These are phyloP conservation scores for Hericium alpestre DNA, from an alignment of 768 basidiomycete species.

Conservation along the genomic window DNA sequence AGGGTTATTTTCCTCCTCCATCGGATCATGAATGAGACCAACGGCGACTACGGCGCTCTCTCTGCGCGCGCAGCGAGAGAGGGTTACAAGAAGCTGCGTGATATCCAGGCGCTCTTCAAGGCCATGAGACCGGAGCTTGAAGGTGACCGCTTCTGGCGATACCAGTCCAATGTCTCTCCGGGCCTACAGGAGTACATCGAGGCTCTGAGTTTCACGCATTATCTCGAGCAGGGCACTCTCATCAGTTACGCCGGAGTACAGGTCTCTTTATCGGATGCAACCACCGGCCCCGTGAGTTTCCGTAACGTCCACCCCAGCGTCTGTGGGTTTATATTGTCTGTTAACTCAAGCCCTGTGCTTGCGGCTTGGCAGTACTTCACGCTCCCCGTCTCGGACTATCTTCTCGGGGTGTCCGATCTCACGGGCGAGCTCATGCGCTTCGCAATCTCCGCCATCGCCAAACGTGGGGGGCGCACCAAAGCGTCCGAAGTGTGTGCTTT, in stretches of 20 bases:
- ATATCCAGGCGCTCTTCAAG: constrained; percentile 58
- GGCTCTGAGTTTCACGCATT: constrained; percentile 81
- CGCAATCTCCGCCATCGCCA: constrained; percentile 74
- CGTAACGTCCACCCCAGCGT: not conserved
- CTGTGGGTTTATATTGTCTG: not conserved
- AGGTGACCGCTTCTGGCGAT: constrained; percentile 68
- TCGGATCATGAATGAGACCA: constrained; percentile 45
- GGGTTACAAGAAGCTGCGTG: constrained; percentile 50
- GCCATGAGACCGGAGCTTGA: constrained; percentile 49
- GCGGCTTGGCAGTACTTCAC: constrained; percentile 53
- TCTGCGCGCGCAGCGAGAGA: constrained; percentile 36
- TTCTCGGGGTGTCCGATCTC: constrained; percentile 87
- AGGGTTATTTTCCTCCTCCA: constrained; percentile 91
- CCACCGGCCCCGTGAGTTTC: constrained; percentile 26
- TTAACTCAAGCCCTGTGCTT: not conserved
- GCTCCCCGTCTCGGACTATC: constrained; percentile 71
- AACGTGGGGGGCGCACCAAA: constrained; percentile 51
- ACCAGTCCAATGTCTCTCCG: constrained; percentile 62
- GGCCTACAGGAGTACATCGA: constrained; percentile 96
- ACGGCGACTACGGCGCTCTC: constrained; percentile 21
- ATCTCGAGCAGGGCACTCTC: constrained; percentile 58
- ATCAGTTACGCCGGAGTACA: constrained; percentile 65
- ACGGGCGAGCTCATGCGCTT: constrained; percentile 96
- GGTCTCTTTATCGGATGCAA: constrained; percentile 44
- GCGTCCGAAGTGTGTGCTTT: constrained; percentile 59